Evolutionary conservation across 2,329 filamentous ascomycete genomes (phyloP).

Genomic region (Penicillium corylophilum): DNA sequence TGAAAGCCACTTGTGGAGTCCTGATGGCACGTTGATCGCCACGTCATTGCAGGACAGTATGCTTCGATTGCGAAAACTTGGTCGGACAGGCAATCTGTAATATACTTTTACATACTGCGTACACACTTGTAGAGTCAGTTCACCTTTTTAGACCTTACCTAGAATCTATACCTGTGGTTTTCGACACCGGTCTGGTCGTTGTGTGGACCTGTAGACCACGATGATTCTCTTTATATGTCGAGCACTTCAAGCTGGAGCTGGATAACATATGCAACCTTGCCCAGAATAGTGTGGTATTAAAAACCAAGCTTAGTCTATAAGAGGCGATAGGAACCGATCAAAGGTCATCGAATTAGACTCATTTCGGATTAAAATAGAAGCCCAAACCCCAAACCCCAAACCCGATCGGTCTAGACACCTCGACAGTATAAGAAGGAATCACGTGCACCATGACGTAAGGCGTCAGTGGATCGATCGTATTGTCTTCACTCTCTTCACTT

Average conservation of each 20-base stretch:
- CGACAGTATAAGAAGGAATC: background rate
- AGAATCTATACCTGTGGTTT: too few relatives aligned
- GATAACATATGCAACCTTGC: too few relatives aligned
- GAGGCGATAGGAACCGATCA: too few relatives aligned
- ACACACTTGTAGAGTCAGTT: too few relatives aligned
- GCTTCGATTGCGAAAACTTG: slow-evolving; percentile 33
- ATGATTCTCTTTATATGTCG: too few relatives aligned
- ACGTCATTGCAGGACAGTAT: slow-evolving; percentile 53
- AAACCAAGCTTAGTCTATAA: too few relatives aligned
- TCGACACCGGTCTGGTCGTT: background rate
- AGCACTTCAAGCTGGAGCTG: too few relatives aligned
- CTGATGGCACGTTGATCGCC: slow-evolving; percentile 46
- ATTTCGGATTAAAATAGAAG: background rate
- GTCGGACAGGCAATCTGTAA: slow-evolving; percentile 23
- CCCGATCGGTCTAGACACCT: background rate
- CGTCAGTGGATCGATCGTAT: background rate
- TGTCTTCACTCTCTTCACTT: background rate
- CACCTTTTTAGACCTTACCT: background rate
- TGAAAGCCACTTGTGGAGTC: slow-evolving; percentile 48
- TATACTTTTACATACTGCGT: background rate
- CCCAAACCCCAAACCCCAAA: background rate
- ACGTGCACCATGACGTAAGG: slow-evolving; percentile 6
- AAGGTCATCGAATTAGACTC: background rate
- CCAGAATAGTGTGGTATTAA: too few relatives aligned
- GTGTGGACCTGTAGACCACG: too few relatives aligned